phyloP scores from a whole-genome alignment of 805 yeast species.

The Suhomyces sp. region DNA sequence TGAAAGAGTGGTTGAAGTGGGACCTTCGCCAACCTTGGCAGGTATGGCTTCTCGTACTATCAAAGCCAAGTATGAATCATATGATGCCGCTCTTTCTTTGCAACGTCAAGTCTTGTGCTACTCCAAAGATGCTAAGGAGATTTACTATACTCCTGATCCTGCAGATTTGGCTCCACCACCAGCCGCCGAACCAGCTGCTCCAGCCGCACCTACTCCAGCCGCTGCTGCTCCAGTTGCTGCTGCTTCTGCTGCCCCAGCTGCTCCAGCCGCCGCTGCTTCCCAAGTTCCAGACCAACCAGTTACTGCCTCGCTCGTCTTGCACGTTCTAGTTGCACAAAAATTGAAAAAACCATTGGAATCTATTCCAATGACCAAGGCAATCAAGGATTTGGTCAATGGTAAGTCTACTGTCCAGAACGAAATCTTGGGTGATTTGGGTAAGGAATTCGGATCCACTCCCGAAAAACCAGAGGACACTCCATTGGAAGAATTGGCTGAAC shows the following conservation, averaged over 20 bases:
- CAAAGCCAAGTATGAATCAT: conserved; percentile 92
- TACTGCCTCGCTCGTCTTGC: conserved; percentile 76
- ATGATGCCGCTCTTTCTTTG: conserved; percentile 93
- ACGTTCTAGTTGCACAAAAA: conserved; percentile 91
- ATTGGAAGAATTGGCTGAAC: conserved; percentile 90
- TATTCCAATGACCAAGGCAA: conserved; percentile 85
- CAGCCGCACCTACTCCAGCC: conserved; percentile 48
- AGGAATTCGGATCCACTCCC: conserved; percentile 96
- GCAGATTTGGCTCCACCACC: conserved; percentile 44
- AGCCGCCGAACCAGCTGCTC: conserved; percentile 25
- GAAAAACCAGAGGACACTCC: conserved; percentile 99
- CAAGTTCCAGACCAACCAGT: conserved; percentile 88
- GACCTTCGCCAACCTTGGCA: conserved; percentile 97
- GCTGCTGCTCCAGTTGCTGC: conserved; percentile 57
- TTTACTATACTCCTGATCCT: conserved; percentile 89
- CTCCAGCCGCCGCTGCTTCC: conserved; percentile 74
- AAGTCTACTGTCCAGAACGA: conserved; percentile 98
- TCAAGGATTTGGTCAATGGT: conserved; percentile 97
- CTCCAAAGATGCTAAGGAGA: conserved; percentile 93
- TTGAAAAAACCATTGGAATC: conserved; percentile 87
- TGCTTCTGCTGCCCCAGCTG: conserved; percentile 56
- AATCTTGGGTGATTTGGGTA: conserved; percentile 96
- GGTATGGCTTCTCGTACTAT: conserved; percentile 98
- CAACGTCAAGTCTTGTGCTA: conserved; percentile 94
- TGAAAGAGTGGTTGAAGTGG: conserved; percentile 96